These are phyloP conservation scores for Macrophomina pseudophaseolina DNA, from an alignment of 2,329 filamentous ascomycete genomes.

Conservation along the genomic window DNA sequence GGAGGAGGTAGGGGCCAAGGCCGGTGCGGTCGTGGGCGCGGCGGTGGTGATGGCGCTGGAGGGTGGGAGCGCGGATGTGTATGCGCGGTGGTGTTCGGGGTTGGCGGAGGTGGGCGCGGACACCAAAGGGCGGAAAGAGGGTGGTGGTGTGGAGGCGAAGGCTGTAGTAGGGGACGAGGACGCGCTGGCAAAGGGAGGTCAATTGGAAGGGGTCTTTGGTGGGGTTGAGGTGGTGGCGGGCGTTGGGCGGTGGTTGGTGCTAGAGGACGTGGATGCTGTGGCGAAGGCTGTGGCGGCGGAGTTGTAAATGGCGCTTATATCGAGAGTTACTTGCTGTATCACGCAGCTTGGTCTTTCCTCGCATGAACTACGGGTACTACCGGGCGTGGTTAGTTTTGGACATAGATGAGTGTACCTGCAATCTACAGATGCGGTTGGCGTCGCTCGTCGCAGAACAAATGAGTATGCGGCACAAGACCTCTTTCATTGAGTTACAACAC, in stretches of 20 bases:
- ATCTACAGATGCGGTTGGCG: no score
- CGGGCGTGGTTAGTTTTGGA: no score
- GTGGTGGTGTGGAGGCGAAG: background rate
- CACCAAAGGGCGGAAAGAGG: background rate
- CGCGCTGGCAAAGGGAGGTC: background rate
- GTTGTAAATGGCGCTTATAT: background rate
- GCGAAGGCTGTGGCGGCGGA: constrained; percentile 34
- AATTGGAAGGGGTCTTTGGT: constrained; percentile 42
- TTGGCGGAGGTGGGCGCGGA: constrained; percentile 48
- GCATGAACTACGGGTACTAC: no score
- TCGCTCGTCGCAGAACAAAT: no score
- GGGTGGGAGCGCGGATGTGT: constrained; percentile 56
- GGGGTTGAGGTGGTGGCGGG: background rate
- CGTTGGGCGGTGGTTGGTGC: constrained; percentile 58
- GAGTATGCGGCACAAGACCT: no score
- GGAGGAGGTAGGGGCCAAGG: constrained; percentile 46
- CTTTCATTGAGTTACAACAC: no score
- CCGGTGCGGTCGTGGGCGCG: constrained; percentile 48
- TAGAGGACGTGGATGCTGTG: constrained; percentile 52
- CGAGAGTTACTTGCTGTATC: no score
- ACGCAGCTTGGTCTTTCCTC: no score
- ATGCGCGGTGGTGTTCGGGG: constrained; percentile 59
- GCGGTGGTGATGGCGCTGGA: constrained; percentile 55
- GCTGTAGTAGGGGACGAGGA: constrained; percentile 51
- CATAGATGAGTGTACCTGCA: no score